phyloP scores from a whole-genome alignment of 2,329 filamentous ascomycete genomes.

The Penicillium brevicompactum region DNA sequence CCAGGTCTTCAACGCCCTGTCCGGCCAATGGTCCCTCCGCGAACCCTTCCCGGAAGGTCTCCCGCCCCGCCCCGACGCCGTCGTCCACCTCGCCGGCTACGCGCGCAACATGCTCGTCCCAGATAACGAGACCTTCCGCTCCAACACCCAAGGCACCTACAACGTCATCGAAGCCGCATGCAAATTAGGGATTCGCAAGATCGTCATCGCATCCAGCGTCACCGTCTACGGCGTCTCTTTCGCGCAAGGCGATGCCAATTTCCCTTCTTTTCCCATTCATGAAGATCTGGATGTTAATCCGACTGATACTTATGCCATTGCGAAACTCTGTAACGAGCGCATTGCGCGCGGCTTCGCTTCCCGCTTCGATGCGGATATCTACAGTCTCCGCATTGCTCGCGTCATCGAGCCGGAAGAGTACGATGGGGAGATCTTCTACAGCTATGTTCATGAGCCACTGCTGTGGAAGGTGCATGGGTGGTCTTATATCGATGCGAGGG shows the following conservation, averaged over 20 bases:
- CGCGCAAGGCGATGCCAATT: conserved; percentile 59
- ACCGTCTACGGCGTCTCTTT: conserved; percentile 67
- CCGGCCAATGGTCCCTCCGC: conserved; percentile 57
- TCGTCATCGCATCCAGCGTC: conserved; percentile 62
- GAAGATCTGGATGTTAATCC: conserved; percentile 64
- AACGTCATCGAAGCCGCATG: conserved; percentile 65
- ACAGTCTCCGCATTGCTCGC: conserved; percentile 63
- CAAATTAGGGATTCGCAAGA: conserved; percentile 63
- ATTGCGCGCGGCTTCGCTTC: conserved; percentile 59
- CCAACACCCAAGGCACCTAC: conserved; percentile 61
- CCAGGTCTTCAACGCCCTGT: conserved; percentile 60
- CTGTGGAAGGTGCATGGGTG: conserved; percentile 61
- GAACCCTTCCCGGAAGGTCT: conserved; percentile 39
- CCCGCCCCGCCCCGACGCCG: conserved; percentile 55
- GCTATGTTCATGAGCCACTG: conserved; percentile 54
- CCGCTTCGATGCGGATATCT: conserved; percentile 60
- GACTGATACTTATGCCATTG: conserved; percentile 64
- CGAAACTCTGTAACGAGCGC: conserved; percentile 61
- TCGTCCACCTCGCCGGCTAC: conserved; percentile 64
- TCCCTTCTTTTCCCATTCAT: conserved; percentile 60
- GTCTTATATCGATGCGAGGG: conserved; percentile 64
- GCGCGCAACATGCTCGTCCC: conserved; percentile 64
- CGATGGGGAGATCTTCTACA: conserved; percentile 51
- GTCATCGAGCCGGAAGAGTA: conserved; percentile 66
- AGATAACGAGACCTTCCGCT: conserved; percentile 61